Evolutionary conservation across 1,139 yeast species (phyloP), one percentile per base, ranked within the genome.

Genomic region (Arxiozyma bovina): DNA sequence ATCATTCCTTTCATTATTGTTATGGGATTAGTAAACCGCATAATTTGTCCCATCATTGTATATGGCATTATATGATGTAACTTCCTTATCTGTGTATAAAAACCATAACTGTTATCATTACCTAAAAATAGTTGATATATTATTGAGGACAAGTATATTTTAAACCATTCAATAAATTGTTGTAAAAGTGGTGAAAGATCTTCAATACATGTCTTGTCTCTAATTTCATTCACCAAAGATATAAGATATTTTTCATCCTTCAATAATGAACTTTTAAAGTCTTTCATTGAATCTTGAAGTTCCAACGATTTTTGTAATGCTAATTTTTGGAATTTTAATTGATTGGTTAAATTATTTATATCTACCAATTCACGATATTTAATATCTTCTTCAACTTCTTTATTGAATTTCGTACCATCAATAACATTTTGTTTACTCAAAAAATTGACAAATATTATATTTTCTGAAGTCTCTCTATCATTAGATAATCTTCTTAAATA

Each of bases 21-120:
- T 70, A 89, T 81, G 3, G 98, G 98, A 65, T 91, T 91, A 1
- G 97, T 87, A 60, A 84, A 83, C 62, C 82, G 77, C 60, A 91
- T 70, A 40, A 91, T 84, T 20, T 88, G 88, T 52, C 84, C 83
- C 68, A 90, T 79, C 50, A 90, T 66, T 1, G 78, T 73, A 66
- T 90, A 90, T 0, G 97, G 98, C 71, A 90, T 80, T 57, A 87
- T 66, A 41, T 77, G 71, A 69, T 91, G 96, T 51, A 91, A 73
- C 57, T 83, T 79, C 57, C 79, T 79, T 38, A 87, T 74, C 64
- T 87, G 89, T 8, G 78, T 76, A 60, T 85, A 81, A 64, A 87
- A 73, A 61, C 87, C 96, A 57, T 82, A 79, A 0, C 96, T 82
- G 59, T 81, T 81, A 67, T 91, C 97, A 55, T 81, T 85, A 0